These are phyloP conservation scores for Agrostemma githago DNA, from an alignment of 148 eudicot genomes.

Conservation along the genomic window DNA sequence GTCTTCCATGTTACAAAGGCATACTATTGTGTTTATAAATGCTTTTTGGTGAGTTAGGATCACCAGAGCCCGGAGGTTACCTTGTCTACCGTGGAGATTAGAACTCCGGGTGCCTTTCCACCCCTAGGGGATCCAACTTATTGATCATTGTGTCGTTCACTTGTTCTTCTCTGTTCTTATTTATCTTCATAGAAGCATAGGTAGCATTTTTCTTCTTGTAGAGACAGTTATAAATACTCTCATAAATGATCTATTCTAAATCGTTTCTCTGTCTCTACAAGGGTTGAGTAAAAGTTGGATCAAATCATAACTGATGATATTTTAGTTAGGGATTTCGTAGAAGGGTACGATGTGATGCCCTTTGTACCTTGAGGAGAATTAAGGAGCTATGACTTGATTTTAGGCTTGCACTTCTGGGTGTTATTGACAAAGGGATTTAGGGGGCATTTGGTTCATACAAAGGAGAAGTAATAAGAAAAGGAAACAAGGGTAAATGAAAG, in stretches of 20 bases:
- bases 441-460: too few relatives aligned
- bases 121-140: not conserved
- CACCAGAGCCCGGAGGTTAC: not conserved
- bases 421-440: not conserved
- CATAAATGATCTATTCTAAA: not conserved
- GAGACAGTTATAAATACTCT: not conserved
- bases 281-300: not conserved
- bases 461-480: too few relatives aligned
- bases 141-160: not conserved
- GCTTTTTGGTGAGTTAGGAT: not conserved
- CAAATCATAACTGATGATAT: not conserved
- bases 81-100: not conserved
- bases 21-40: not conserved
- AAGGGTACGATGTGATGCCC: not conserved
- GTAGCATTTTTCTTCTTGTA: not conserved
- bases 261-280: not conserved
- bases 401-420: not conserved
- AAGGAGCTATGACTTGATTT: not conserved
- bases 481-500: too few relatives aligned
- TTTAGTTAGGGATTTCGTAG: too few relatives aligned
- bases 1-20: not conserved
- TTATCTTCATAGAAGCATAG: not conserved
- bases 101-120: not conserved
- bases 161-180: not conserved
- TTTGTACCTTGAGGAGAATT: not conserved